These are phyloP conservation scores for Sedum album DNA, from an alignment of 164 flowering plant genomes.

Conservation along the genomic window DNA sequence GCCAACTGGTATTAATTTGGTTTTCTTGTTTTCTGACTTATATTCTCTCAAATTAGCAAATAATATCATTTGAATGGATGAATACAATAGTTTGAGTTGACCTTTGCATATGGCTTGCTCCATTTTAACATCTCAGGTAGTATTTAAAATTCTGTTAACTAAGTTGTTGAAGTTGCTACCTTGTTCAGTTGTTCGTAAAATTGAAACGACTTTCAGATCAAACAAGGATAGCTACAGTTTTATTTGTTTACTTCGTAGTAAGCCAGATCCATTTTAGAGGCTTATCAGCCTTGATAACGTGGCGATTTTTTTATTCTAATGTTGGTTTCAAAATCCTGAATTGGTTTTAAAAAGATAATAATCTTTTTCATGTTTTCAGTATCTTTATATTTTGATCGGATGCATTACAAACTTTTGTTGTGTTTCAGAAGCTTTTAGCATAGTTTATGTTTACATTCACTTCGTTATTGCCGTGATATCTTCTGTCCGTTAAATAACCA, in stretches of 20 bases:
- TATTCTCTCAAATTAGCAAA: background rate
- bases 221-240: background rate
- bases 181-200: background rate
- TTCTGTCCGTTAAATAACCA: background rate
- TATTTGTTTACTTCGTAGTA: constrained; percentile 1
- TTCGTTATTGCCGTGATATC: background rate
- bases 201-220: background rate
- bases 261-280: background rate
- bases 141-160: background rate
- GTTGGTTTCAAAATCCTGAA: background rate
- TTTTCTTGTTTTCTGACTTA: background rate
- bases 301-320: background rate
- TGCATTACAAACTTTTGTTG: background rate
- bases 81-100: background rate
- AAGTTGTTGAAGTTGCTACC: background rate
- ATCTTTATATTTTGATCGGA: background rate
- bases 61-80: background rate
- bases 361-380: background rate
- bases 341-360: background rate
- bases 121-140: background rate
- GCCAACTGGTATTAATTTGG: background rate
- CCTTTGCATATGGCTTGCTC: background rate
- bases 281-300: background rate
- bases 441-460: background rate
- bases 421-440: background rate